A percentile compares a stretch with the other conserved stretches of the same genome.
phyloP scores from a whole-genome alignment of 495 filamentous ascomycete species.

The Xylaria scruposa region DNA sequence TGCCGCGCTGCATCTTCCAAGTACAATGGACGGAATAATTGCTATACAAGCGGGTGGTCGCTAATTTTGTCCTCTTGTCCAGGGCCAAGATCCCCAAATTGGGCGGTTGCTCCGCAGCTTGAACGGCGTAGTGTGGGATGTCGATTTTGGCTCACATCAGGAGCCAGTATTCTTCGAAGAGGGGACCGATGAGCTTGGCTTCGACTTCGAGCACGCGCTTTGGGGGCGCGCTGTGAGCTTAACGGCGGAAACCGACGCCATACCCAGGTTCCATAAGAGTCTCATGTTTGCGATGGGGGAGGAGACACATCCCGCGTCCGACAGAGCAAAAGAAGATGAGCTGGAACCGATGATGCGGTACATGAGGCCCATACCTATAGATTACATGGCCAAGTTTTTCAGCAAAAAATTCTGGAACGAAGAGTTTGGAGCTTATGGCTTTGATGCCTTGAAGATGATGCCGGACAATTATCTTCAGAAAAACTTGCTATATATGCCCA shows the following conservation, averaged over 20 bases:
- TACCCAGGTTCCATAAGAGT: neutral
- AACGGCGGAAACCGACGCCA: neutral
- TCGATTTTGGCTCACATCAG: neutral
- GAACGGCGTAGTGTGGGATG: constrained; percentile 15
- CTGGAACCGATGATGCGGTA: neutral
- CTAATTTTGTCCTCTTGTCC: neutral
- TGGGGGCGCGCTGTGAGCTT: constrained; percentile 8
- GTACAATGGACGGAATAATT: neutral
- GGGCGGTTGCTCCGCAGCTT: neutral
- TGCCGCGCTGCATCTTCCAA: too few relatives aligned
- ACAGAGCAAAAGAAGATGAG: neutral
- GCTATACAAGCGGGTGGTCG: neutral
- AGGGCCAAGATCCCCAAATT: neutral
- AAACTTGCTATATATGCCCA: neutral
- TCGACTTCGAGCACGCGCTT: constrained; percentile 35
- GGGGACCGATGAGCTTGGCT: constrained; percentile 31
- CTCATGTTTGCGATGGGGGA: neutral
- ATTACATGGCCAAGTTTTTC: constrained; percentile 35
- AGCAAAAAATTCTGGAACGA: constrained; percentile 34
- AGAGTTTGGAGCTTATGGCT: constrained; percentile 26
- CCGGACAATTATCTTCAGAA: constrained; percentile 9
- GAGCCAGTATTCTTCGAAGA: constrained; percentile 33
- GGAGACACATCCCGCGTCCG: neutral
- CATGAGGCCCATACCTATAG: constrained; percentile 27
- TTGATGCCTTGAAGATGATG: constrained; percentile 27